Evolutionary conservation across 2,329 filamentous ascomycete genomes (phyloP).

Genomic region (Herpotrichia juniperi): DNA sequence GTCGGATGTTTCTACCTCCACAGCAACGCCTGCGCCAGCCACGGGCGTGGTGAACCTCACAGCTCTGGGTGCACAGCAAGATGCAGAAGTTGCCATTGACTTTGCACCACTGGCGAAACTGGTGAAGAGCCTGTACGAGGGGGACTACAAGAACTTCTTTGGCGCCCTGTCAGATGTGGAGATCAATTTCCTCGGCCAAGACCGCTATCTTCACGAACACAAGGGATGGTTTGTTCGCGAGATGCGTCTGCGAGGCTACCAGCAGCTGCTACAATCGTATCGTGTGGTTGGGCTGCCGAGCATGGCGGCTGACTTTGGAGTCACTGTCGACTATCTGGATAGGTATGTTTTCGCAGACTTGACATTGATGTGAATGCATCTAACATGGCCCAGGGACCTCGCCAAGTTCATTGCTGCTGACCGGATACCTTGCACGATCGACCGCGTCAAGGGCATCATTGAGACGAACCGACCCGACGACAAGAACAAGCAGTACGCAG

Average conservation of each 20-base stretch:
- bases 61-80: constrained; percentile 79
- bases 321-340: constrained; percentile 95
- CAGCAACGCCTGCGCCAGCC: constrained; percentile 62
- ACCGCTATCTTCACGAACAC: constrained; percentile 95
- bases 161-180: constrained; percentile 86
- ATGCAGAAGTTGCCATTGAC: constrained; percentile 82
- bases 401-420: constrained; percentile 96
- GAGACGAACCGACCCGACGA: constrained; percentile 97
- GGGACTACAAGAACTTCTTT: constrained; percentile 95
- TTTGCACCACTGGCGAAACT: constrained; percentile 87
- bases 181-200: constrained; percentile 90
- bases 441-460: constrained; percentile 94
- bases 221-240: constrained; percentile 97
- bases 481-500: constrained; percentile 99
- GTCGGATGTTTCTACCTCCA: constrained; percentile 62
- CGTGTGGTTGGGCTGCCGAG: constrained; percentile 94
- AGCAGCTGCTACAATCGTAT: constrained; percentile 96
- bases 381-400: constrained; percentile 70
- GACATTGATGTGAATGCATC: neutral
- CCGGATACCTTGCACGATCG: constrained; percentile 94
- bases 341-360: constrained; percentile 63
- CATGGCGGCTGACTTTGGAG: constrained; percentile 97
- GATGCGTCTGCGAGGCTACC: constrained; percentile 95
- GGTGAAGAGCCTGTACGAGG: constrained; percentile 89
- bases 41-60: constrained; percentile 86